Evolutionary conservation across 1,284 basidiomycete genomes (phyloP).

Genomic region (Pyrrhoderma noxium): DNA sequence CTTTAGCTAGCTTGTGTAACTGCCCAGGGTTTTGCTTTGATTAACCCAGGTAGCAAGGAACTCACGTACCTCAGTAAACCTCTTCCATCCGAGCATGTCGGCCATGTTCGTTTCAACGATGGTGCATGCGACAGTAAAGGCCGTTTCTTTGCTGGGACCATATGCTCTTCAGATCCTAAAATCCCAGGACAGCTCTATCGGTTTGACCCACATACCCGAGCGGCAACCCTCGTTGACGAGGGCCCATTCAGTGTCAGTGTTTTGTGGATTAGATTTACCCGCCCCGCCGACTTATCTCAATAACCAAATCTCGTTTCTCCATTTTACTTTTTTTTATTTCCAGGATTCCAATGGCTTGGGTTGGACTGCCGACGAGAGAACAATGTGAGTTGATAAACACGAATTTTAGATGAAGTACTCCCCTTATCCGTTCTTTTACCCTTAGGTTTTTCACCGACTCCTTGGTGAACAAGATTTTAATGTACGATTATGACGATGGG

Average conservation of each 20-base stretch:
- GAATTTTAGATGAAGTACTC: not conserved
- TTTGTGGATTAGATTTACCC: not conserved
- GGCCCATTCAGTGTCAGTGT: slow-evolving; percentile 55
- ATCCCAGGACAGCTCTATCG: slow-evolving; percentile 53
- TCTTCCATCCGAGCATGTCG: slow-evolving; percentile 33
- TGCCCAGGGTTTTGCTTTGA: slow-evolving; percentile 43
- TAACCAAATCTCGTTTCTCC: not conserved
- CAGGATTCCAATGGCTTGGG: slow-evolving; percentile 61
- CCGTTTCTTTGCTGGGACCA: slow-evolving; percentile 57
- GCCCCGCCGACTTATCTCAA: not conserved
- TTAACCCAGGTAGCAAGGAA: slow-evolving; percentile 34
- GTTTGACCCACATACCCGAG: slow-evolving; percentile 44
- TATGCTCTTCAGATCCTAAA: slow-evolving; percentile 41
- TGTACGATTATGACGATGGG: slow-evolving; percentile 56
- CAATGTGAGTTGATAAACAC: slow-evolving; percentile 35
- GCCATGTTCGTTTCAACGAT: slow-evolving; percentile 58
- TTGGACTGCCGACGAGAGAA: slow-evolving; percentile 55
- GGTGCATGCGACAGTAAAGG: slow-evolving; percentile 59
- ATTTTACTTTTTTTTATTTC: slow-evolving; percentile 3
- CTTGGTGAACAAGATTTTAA: slow-evolving; percentile 52
- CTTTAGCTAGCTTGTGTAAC: slow-evolving; percentile 49
- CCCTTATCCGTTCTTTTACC: slow-evolving; percentile 1
- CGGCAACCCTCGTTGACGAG: slow-evolving; percentile 46
- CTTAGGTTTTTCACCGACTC: slow-evolving; percentile 65
- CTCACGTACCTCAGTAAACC: slow-evolving; percentile 45